Percentiles rank a stretch among this genome's conserved stretches.
These are phyloP conservation scores for Coniochaeta sp. DNA, from an alignment of 2,329 filamentous ascomycete genomes.

Conservation along the genomic window DNA sequence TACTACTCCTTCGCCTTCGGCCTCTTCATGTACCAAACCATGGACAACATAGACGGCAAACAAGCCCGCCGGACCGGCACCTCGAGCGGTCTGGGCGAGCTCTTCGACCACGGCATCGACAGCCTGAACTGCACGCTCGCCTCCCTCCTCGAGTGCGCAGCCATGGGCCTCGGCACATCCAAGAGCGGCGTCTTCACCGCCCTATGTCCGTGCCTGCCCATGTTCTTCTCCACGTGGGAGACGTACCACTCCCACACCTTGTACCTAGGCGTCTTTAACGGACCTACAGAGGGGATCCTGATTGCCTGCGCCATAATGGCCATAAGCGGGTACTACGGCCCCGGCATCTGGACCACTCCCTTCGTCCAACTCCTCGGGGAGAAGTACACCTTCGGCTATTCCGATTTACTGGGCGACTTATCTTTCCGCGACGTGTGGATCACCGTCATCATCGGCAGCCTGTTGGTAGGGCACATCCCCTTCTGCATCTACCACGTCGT, in stretches of 20 bases:
- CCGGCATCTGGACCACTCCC: slow-evolving; percentile 74
- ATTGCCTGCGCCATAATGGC: slow-evolving; percentile 84
- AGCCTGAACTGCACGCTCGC: slow-evolving; percentile 94
- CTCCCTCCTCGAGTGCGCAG: slow-evolving; percentile 82
- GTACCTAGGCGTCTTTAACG: slow-evolving; percentile 94
- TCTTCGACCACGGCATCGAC: slow-evolving; percentile 98
- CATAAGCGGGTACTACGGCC: slow-evolving; percentile 79
- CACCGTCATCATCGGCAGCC: slow-evolving; percentile 55
- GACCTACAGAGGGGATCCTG: slow-evolving; percentile 89
- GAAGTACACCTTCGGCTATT: slow-evolving; percentile 32
- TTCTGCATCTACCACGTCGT: slow-evolving; percentile 85
- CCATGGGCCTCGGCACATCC: slow-evolving; percentile 83
- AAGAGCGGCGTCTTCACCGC: slow-evolving; percentile 86
- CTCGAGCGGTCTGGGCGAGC: slow-evolving; percentile 87
- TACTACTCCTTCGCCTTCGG: slow-evolving; percentile 95
- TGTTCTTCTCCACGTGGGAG: slow-evolving; percentile 99
- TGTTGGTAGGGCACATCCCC: slow-evolving; percentile 71
- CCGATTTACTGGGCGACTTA: slow-evolving; percentile 57
- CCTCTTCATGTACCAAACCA: slow-evolving; percentile 97
- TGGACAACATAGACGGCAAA: slow-evolving; percentile 99
- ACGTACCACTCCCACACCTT: slow-evolving; percentile 98
- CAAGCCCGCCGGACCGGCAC: slow-evolving; percentile 92
- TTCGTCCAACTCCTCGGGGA: slow-evolving; percentile 62
- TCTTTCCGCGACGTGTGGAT: slow-evolving; percentile 89
- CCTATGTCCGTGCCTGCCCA: slow-evolving; percentile 82